Evolutionary conservation across 306 rosid genomes (phyloP).

Genomic region (Cicer arietinum): DNA sequence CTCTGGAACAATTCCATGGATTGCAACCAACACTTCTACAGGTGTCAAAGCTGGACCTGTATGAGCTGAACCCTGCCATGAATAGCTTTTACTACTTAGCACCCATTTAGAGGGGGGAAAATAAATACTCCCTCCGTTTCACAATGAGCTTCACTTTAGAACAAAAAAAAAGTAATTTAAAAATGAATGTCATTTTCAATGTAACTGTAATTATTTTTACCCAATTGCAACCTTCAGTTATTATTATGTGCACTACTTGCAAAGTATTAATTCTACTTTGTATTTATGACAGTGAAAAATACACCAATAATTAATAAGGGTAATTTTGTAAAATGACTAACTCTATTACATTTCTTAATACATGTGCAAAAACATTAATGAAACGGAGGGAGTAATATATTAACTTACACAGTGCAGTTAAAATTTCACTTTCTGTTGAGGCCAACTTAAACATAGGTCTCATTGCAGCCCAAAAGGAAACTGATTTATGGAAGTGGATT

Average conservation of each 20-base stretch:
- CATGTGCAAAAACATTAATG: no score
- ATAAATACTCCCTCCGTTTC: neutral
- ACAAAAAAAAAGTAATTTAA: no score
- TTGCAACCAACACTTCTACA: slow-evolving; percentile 93
- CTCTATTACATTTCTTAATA: no score
- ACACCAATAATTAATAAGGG: no score
- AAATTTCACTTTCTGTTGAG: slow-evolving; percentile 25
- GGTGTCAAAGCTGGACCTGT: slow-evolving; percentile 97
- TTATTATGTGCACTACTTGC: no score
- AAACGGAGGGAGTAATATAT: neutral
- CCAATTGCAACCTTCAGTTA: no score
- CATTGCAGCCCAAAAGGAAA: slow-evolving; percentile 38
- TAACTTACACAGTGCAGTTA: neutral
- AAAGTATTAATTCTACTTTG: no score
- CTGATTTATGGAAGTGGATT: neutral
- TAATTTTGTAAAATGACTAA: no score
- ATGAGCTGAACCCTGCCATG: slow-evolving; percentile 96
- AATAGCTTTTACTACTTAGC: slow-evolving; percentile 41
- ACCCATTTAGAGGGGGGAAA: slow-evolving; percentile 23
- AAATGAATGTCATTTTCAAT: no score
- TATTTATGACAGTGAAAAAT: no score
- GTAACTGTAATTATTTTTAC: no score
- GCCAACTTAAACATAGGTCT: slow-evolving; percentile 13
- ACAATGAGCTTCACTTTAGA: no score
- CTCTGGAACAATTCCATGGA: slow-evolving; percentile 91